Evolutionary conservation across 2,329 filamentous ascomycete genomes (phyloP).

Genomic region (Xylaria sp.): DNA sequence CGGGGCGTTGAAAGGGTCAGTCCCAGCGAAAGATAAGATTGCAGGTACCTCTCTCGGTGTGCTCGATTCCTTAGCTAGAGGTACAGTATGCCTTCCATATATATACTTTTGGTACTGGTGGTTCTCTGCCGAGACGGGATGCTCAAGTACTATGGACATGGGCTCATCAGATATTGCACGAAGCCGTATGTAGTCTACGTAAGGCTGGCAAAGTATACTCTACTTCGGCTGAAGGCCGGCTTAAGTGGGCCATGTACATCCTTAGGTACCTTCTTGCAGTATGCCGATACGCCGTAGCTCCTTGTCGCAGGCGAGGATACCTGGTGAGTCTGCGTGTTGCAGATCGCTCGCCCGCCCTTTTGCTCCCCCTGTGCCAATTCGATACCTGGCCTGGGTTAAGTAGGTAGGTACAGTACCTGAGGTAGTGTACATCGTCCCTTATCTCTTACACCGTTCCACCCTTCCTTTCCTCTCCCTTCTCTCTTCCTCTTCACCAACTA

Average conservation of each 20-base stretch:
- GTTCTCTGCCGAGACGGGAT: background rate
- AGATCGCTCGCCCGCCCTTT: background rate
- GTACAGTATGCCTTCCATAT: too few relatives aligned
- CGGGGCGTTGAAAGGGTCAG: background rate
- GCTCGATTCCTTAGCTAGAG: too few relatives aligned
- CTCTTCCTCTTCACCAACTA: constrained; percentile 19
- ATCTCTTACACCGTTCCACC: constrained; percentile 12
- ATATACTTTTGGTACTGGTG: too few relatives aligned
- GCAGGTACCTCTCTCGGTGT: constrained; percentile 4
- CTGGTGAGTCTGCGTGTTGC: background rate
- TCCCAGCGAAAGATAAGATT: constrained; percentile 13
- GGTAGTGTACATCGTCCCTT: background rate
- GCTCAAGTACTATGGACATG: background rate
- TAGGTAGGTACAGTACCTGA: background rate
- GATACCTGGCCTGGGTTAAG: background rate
- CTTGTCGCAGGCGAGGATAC: background rate
- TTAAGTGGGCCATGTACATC: background rate
- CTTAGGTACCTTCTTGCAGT: background rate
- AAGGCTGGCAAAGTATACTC: background rate
- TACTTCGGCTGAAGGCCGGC: background rate
- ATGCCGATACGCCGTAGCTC: background rate
- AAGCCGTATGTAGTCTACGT: too few relatives aligned
- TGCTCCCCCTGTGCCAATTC: background rate
- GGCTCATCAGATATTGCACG: background rate
- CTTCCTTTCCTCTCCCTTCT: constrained; percentile 10